Evolutionary conservation across 2,329 filamentous ascomycete species (phyloP).

Genomic region (Neonectria neomacrospora): DNA sequence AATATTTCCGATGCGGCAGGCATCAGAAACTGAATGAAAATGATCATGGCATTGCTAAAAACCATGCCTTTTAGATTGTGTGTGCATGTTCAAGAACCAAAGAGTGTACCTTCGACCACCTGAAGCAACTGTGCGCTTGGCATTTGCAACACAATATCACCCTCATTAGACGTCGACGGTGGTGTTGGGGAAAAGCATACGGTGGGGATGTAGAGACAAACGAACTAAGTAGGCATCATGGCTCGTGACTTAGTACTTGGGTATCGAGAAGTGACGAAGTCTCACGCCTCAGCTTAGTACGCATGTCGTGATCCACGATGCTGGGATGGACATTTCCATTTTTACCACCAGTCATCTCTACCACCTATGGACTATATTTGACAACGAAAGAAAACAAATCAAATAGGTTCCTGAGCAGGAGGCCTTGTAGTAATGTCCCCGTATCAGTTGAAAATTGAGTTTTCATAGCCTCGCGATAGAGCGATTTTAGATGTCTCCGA

Average conservation of each 20-base stretch:
- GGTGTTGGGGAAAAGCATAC: neutral
- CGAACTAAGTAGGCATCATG: neutral
- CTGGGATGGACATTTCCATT: slow-evolving; percentile 5
- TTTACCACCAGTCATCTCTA: slow-evolving; percentile 1
- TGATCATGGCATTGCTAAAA: neutral
- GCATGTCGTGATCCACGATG: slow-evolving; percentile 7
- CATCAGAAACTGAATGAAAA: neutral
- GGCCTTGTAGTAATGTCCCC: neutral
- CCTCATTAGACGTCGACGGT: neutral
- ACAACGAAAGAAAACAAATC: slow-evolving; percentile 1
- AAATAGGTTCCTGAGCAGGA: neutral
- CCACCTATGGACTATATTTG: slow-evolving; percentile 6
- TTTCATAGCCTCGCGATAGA: slow-evolving; percentile 1
- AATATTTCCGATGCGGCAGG: slow-evolving; percentile 6
- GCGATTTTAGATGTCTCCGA: neutral
- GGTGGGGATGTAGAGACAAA: neutral
- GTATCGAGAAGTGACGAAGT: slow-evolving; percentile 6
- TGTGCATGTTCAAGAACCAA: neutral
- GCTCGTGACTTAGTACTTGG: slow-evolving; percentile 8
- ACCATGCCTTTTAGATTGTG: neutral
- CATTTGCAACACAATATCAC: neutral
- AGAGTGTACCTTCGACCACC: neutral
- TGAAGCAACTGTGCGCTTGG: neutral
- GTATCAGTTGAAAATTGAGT: neutral
- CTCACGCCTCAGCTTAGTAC: slow-evolving; percentile 12